Base-by-base conservation (phyloP, 331 rosid species). In the Phaseolus coccineus region DNA sequence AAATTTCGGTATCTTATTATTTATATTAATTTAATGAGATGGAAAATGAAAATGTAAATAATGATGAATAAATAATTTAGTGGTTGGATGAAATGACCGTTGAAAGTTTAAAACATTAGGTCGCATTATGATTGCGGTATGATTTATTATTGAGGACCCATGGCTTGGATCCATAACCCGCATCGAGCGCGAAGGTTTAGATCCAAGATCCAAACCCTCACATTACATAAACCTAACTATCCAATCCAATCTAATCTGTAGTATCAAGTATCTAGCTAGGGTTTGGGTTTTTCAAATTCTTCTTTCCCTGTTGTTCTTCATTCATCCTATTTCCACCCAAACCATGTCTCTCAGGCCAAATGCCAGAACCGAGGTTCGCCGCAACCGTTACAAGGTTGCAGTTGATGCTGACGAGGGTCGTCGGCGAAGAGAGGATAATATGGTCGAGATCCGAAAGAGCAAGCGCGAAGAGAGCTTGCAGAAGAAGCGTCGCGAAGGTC, bases 391-490 rank as follows among this genome's bases (percentile, higher is more conserved):
- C 86, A 91, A 91, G 91, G 93, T 88, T 24, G 87, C 95, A 24
- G 95, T 91, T 47, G 97, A 91, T 76, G 94, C 97, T 33, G 93
- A 88, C 6, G 97, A 93, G 52, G 94, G 96, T 5, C 96, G 96
- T 61, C 88, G 97, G 12, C 53, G 94, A 77, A 79, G 97, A 31
- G 97, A 91, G 83, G 97, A 91, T 81, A 85, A 88, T 73, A 84
- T 91, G 94, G 93, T 89, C 11, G 96, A 88, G 96, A 91, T 93
- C 85, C 94, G 53, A 14, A 91, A 91, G 84, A 91, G 77, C 84
- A 93, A 91, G 72, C 89, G 97, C 28, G 94, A 93, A 55, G 97
- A 91, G 82, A 91, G 91, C 82, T 85, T 93, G 76, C 89, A 37
- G 77, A 91, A 93, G 90, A 91, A 91, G 90, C 94, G 96, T 59